Conservation (phyloP, 2,329 filamentous ascomycete species). For the Pleomassaria siparia region DNA sequence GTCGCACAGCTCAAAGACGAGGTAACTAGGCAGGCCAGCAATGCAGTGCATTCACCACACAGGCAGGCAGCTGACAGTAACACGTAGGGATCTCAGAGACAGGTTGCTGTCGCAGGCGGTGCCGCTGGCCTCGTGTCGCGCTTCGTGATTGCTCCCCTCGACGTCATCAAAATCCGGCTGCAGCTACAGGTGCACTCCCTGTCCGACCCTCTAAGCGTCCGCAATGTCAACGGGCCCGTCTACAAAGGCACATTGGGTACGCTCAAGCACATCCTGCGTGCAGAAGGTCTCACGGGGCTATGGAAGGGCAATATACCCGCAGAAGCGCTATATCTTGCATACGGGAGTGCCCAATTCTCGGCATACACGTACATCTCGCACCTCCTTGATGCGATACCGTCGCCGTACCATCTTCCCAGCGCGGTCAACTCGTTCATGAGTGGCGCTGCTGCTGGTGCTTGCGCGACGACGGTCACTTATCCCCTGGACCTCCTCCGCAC, state of each 20-base stretch:
- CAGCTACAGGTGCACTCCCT: constrained; percentile 89
- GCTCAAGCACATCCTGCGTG: constrained; percentile 70
- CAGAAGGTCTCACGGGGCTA: constrained; percentile 81
- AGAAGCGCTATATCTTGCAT: constrained; percentile 90
- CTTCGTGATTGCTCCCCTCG: constrained; percentile 94
- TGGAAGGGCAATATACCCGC: constrained; percentile 99
- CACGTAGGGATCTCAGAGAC: constrained; percentile 62
- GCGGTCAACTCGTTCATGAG: constrained; percentile 78
- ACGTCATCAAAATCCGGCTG: constrained; percentile 96
- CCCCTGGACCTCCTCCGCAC: constrained; percentile 91
- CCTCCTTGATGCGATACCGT: constrained; percentile 59
- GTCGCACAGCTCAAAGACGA: constrained; percentile 70
- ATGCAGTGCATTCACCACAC: background rate
- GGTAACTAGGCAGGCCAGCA: constrained; percentile 43
- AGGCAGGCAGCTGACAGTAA: constrained; percentile 1
- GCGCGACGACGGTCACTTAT: constrained; percentile 83
- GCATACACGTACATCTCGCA: constrained; percentile 77
- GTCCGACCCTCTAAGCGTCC: constrained; percentile 67
- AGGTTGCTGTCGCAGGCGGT: constrained; percentile 67
- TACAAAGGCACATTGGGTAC: constrained; percentile 80
- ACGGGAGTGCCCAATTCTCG: constrained; percentile 87
- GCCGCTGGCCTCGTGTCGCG: constrained; percentile 85
- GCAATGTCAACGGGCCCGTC: constrained; percentile 47
- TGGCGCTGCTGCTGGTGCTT: constrained; percentile 78
- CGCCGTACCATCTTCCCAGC: constrained; percentile 57